These are phyloP conservation scores for Thamnidium elegans DNA, from an alignment of 192 early-diverging fungal genomes.

Conservation along the genomic window DNA sequence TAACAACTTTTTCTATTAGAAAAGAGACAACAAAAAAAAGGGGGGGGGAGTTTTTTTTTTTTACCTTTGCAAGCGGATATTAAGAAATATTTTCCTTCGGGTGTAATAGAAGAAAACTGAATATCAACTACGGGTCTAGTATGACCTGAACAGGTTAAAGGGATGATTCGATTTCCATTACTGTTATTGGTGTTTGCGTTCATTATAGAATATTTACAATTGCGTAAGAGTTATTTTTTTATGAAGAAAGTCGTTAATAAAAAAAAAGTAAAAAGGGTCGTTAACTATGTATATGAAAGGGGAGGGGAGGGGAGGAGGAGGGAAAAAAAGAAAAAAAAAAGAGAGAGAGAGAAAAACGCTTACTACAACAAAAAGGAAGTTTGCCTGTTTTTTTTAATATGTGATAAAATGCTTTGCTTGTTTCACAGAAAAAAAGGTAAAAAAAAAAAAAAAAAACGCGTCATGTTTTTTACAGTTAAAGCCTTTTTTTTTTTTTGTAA, in stretches of 20 bases:
- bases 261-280: neutral
- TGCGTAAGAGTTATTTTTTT: neutral
- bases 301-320: neutral
- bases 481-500: too few relatives aligned
- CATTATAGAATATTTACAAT: neutral
- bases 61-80: conserved; percentile 88
- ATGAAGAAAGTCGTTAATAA: too few relatives aligned
- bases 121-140: conserved; percentile 89
- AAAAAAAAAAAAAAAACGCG: too few relatives aligned
- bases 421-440: too few relatives aligned
- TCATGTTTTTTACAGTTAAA: too few relatives aligned
- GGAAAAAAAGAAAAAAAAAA: too few relatives aligned
- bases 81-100: conserved; percentile 73
- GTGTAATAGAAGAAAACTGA: conserved; percentile 70
- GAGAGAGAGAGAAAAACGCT: too few relatives aligned
- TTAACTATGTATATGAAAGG: neutral
- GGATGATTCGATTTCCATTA: conserved; percentile 47
- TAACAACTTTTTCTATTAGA: neutral
- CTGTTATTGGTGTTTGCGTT: neutral
- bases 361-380: too few relatives aligned
- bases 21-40: neutral
- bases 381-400: too few relatives aligned
- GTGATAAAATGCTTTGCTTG: too few relatives aligned
- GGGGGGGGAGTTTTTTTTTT: neutral
- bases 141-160: conserved; percentile 87